Base-by-base conservation (phyloP, 75 land plant species). In the Selaginella tamariscina region DNA sequence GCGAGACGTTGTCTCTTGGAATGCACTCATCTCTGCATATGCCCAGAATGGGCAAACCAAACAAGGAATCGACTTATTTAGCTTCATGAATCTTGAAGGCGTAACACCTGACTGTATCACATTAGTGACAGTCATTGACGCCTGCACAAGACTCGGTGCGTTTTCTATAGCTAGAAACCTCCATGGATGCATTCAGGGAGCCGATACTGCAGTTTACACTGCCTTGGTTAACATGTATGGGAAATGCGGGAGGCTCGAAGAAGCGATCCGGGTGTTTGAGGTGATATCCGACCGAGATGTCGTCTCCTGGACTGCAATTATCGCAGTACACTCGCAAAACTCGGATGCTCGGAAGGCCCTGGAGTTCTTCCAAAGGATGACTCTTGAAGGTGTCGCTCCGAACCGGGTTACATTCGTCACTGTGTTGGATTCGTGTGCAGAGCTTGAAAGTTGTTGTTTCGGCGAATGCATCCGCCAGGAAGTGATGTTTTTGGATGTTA, bases 141-240 rank as follows among this genome's bases (percentile, higher is more conserved):
- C n/a, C n/a, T n/a, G n/a, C n/a, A n/a, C n/a, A n/a, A n/a, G n/a
- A n/a, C n/a, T n/a, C n/a, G n/a, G n/a, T n/a, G n/a, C n/a, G n/a
- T n/a, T n/a, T n/a, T n/a, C n/a, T n/a, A n/a, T n/a, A n/a, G n/a
- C n/a, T n/a, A n/a, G n/a, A n/a, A n/a, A n/a, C n/a, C n/a, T n/a
- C n/a, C n/a, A n/a, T n/a, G n/a, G n/a, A n/a, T n/a, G n/a, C n/a
- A n/a, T n/a, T n/a, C n/a, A n/a, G n/a, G n/a, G n/a, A n/a, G n/a
- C n/a, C n/a, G n/a, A n/a, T n/a, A n/a, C n/a, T n/a, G n/a, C n/a
- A n/a, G 71, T 71, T 0, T 49, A 30, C 1, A 71, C 73, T 56
- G 78, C 78, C 21, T 26, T 75, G 26, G 29, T 75, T 0, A 73
- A 75, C 62, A 75, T 75, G 78, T 75, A 75, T 69, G 65, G 68